These are phyloP conservation scores for Lunasporangiospora selenospora DNA, from an alignment of 192 early-diverging fungal species.

Conservation along the genomic window DNA sequence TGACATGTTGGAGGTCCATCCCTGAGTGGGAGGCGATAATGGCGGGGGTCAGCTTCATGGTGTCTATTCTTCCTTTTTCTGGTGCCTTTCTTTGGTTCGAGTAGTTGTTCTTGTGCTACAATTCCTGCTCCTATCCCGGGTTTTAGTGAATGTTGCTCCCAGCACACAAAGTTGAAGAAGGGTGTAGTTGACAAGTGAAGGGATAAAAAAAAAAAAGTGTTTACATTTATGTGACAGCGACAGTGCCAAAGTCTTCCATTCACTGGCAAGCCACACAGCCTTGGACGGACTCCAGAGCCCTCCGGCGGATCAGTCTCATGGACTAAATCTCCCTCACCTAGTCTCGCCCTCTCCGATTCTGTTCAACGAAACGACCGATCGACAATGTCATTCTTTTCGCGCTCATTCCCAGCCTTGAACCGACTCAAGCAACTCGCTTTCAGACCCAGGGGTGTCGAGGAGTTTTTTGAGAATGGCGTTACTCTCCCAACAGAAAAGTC, in stretches of 20 bases:
- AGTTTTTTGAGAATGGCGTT: conserved; percentile 66
- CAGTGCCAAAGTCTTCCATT: not conserved
- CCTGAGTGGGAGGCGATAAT: conserved; percentile 47
- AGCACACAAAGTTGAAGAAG: not conserved
- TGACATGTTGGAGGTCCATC: conserved; percentile 55
- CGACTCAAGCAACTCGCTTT: conserved; percentile 56
- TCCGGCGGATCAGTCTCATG: no score
- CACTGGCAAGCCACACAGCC: not conserved
- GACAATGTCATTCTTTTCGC: conserved; percentile 48
- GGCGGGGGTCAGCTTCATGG: conserved; percentile 60
- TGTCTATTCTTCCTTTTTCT: not conserved
- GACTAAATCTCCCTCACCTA: not conserved
- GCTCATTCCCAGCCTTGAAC: conserved; percentile 39
- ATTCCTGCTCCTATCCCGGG: no score
- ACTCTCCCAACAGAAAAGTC: conserved; percentile 55
- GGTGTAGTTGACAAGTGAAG: no score
- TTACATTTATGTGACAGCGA: not conserved
- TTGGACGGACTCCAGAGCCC: no score
- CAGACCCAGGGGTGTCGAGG: conserved; percentile 62
- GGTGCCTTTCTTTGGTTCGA: not conserved
- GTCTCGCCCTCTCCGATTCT: not conserved
- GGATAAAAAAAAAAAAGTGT: conserved; percentile 11
- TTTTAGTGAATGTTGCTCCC: not conserved
- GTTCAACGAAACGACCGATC: not conserved
- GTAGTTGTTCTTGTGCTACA: no score